phyloP scores from a whole-genome alignment of 164 flowering plant genomes.

The Piper longum region DNA sequence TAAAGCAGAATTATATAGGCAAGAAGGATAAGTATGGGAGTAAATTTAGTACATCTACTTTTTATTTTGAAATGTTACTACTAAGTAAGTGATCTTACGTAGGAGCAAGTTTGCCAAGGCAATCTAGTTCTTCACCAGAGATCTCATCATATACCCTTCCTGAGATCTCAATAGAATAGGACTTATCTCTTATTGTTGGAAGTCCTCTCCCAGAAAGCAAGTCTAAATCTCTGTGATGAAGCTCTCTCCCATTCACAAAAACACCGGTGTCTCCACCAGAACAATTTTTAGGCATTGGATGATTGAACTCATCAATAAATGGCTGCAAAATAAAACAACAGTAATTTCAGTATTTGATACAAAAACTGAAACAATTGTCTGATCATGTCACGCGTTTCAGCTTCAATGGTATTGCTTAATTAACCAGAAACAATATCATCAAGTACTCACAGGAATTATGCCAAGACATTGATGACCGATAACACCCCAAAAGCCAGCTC shows the following conservation, averaged over 20 bases:
- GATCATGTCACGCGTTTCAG: not conserved
- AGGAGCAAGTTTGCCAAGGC: slow-evolving; percentile 93
- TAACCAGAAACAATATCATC: not conserved
- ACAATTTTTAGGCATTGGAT: slow-evolving; percentile 62
- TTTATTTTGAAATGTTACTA: no score
- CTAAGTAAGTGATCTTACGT: slow-evolving; percentile 42
- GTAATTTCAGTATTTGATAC: no score
- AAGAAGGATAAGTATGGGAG: not conserved
- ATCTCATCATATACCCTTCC: slow-evolving; percentile 72
- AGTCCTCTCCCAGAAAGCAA: slow-evolving; percentile 79
- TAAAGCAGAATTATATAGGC: not conserved
- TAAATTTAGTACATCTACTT: no score
- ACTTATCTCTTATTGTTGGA: slow-evolving; percentile 42
- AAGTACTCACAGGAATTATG: slow-evolving; percentile 64
- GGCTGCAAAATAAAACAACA: slow-evolving; percentile 41
- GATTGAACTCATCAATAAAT: slow-evolving; percentile 68
- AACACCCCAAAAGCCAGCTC: slow-evolving; percentile 97
- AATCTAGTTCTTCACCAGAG: slow-evolving; percentile 62
- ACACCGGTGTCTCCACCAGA: slow-evolving; percentile 73
- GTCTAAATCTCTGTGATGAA: slow-evolving; percentile 72
- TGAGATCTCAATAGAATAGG: slow-evolving; percentile 62
- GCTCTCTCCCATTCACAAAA: slow-evolving; percentile 87
- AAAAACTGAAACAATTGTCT: not conserved
- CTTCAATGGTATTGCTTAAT: not conserved
- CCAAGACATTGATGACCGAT: slow-evolving; percentile 83